A percentile compares a stretch with the other conserved stretches of the same genome.
These are phyloP conservation scores for Aureobasidium pullulans DNA, from an alignment of 2,329 filamentous ascomycete genomes.

Conservation along the genomic window DNA sequence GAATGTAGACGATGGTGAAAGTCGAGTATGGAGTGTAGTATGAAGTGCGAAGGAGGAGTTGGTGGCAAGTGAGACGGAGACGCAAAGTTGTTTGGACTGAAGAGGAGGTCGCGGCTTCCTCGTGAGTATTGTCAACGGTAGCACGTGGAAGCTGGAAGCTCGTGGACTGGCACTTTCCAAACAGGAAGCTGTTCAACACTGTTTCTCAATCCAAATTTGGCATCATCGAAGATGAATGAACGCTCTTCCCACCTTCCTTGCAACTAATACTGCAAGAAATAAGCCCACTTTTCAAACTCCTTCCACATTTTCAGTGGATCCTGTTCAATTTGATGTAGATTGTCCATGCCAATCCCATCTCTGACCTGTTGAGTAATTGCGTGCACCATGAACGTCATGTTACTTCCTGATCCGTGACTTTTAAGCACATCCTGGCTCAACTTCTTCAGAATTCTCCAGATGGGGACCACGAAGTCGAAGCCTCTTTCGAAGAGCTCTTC, in stretches of 20 bases:
- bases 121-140: not conserved
- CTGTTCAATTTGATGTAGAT: not conserved
- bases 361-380: not conserved
- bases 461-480: constrained; percentile 15
- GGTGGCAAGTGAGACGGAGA: too few relatives aligned
- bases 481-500: not conserved
- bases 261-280: not conserved
- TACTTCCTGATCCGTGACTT: constrained; percentile 13
- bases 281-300: not conserved
- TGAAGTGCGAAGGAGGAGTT: too few relatives aligned
- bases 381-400: not conserved
- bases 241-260: not conserved
- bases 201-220: not conserved
- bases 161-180: too few relatives aligned
- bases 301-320: constrained; percentile 5
- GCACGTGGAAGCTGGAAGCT: too few relatives aligned
- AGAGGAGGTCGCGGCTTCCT: not conserved
- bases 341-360: not conserved
- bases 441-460: constrained; percentile 13
- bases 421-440: constrained; percentile 9
- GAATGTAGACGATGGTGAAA: too few relatives aligned
- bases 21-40: too few relatives aligned
- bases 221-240: not conserved
- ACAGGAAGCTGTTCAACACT: not conserved
- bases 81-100: not conserved